Base-by-base conservation (phyloP, 768 basidiomycete species). In the Phlebiopsis gigantea region DNA sequence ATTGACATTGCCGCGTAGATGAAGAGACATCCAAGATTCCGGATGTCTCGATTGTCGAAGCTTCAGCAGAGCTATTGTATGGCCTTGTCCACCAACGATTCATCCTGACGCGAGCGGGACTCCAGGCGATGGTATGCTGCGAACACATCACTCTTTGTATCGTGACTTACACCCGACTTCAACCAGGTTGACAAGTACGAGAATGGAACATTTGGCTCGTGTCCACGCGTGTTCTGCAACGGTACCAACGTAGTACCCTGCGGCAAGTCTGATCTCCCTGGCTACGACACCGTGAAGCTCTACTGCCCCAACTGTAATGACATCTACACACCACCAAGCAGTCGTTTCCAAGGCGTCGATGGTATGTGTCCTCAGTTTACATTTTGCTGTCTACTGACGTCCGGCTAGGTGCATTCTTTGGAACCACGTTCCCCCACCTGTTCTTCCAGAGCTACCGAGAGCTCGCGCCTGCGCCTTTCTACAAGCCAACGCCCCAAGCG, bases 251-350 rank as follows among this genome's bases (percentile, higher is more conserved):
- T 98, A 46, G 88, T 98, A 14, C 97, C 97, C 1, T 96, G 93
- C 65, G 97, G 97, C 53, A 82, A 95, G 59, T 93, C 92, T 29
- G 97, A 99, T 74, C 79, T 97, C 58, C 95, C 97, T 24, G 97
- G 96, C 17, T 77, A 93, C 49, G 97, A 99, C 70, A 98, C 95
- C 0, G 97, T 99, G 64, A 98, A 98, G 71, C 80, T 99, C 43
- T 98, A 88, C 72, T 99, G 97, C 71, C 93, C 97, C 15, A 97
- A 94, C 71, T 99, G 97, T 72, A 91, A 95, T 62, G 97, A 99
- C 69, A 90, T 97, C 62, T 99, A 96, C 71, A 83, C 86, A 0
- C 97, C 97, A 2, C 94, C 96, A 6, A 94, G 91, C 73, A 93
- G 90, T 71, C 84, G 95, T 58, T 99, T 93, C 71, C 90, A 93